Base-by-base conservation (phyloP, 108 stramenopile species). In the Asterionellopsis glacialis region DNA sequence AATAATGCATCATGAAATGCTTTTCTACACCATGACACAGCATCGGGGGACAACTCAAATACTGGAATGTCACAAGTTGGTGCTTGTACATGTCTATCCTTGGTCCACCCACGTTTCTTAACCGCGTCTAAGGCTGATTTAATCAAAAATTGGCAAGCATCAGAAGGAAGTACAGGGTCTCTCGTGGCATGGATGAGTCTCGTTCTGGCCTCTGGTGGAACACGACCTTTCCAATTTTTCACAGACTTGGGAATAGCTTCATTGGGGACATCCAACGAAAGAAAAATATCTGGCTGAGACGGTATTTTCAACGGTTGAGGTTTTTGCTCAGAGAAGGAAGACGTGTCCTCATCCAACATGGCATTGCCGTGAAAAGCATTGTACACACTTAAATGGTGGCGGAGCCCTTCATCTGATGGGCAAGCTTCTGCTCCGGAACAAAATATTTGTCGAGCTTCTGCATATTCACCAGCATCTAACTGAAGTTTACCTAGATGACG, bases 61-160 rank as follows among this genome's bases (percentile, higher is more conserved):
- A 78, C 74, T 0, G 79, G 82, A 11, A 84, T 25, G 59, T 84
- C 82, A 18, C 80, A 81, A 12, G 82, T 84, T 11, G 82, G 82
- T 24, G 81, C 82, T 11, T 76, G 55, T 24, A 78, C 72, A 65
- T 84, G 82, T 24, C 82, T 64, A 16, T 65, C 64, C 9, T 76
- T 83, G 48, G 79, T 83, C 82, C 82, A 83, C 1, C 74, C 81
- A 4, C 22, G 14, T 15, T 27, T 25, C 6, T 7, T 21, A 12
- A 28, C 26, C 1, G 50, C 25, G 6, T 60, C 48, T 7, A 49
- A 14, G 1, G 64, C 64, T 19, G 56, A 45, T 24, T 57, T 38
- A 24, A 65, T 65, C 7, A 33, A 33, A 33, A 33, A 33, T 33
- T 7, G 33, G 7, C 33, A 33, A 7, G 33, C 33, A 2, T 33